These are phyloP conservation scores for Tricholoma sp. DNA, from an alignment of 768 basidiomycete species.

Conservation along the genomic window DNA sequence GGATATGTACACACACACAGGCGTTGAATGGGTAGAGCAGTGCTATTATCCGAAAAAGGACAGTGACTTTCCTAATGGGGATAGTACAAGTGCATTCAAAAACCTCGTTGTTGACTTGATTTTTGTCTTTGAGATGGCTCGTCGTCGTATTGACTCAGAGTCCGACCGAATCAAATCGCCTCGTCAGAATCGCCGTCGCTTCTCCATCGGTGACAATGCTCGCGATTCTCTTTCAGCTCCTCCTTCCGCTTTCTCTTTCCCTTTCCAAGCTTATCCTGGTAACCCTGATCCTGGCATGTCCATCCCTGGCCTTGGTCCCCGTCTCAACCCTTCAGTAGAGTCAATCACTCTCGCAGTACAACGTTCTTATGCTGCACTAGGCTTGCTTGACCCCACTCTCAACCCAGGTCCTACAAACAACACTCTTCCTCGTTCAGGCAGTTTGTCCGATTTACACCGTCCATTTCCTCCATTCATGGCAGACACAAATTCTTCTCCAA, in stretches of 20 bases:
- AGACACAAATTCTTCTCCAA: slow-evolving; percentile 13
- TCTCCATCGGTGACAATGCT: background rate
- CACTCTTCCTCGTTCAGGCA: slow-evolving; percentile 15
- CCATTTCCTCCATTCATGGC: slow-evolving; percentile 51
- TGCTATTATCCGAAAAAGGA: background rate
- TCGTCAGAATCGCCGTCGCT: background rate
- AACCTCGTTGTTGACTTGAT: background rate
- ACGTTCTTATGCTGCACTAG: slow-evolving; percentile 20
- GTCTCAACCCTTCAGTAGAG: slow-evolving; percentile 40
- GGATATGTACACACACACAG: too few relatives aligned
- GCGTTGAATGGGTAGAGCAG: background rate
- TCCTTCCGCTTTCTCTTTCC: slow-evolving; percentile 34
- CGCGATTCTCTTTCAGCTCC: slow-evolving; percentile 10
- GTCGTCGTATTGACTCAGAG: too few relatives aligned
- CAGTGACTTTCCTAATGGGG: background rate
- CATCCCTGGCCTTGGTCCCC: slow-evolving; percentile 32
- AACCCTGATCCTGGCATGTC: slow-evolving; percentile 50
- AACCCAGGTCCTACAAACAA: background rate
- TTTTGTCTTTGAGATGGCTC: too few relatives aligned
- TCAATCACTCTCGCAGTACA: slow-evolving; percentile 25
- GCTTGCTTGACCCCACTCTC: slow-evolving; percentile 10
- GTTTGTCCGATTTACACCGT: slow-evolving; percentile 24
- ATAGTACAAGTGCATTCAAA: background rate
- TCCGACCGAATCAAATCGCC: background rate
- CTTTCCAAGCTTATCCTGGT: slow-evolving; percentile 60